Evolutionary conservation across 768 basidiomycete species (phyloP), one percentile per base, ranked within the genome.

Genomic region (Pulveroboletus ravenelii): DNA sequence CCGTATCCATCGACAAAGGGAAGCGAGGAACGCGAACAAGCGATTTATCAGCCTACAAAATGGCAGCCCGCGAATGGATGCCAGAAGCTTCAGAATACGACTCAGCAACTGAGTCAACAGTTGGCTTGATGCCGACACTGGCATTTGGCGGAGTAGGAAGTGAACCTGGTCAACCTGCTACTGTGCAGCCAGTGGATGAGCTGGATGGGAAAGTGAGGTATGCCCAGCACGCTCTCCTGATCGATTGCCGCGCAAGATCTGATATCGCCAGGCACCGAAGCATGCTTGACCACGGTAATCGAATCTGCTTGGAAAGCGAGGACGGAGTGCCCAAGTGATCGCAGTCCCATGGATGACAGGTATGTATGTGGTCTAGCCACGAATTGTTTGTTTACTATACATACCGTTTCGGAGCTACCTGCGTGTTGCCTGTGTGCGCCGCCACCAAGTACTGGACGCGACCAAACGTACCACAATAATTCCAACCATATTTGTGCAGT

Each of bases 41-140:
- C 25, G 15, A 7, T 43, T 39, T 30, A 54, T 38, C 8, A 50
- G 25, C 35, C 37, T 39, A 2, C 27, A 12, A 17, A 50, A 31
- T 27, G 48, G 32, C 8, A 41, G 17, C 29, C 32, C 17, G 7
- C 23, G 51, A n/a, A 43, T 32, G 36, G 51, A 53, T 2, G 10
- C 29, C 18, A 44, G n/a, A 18, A 52, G 32, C 14, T 49, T 52
- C 30, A 48, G 41, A 27, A 56, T 34, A 30, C 41, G 31, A 9
- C 42, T 23, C 39, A 52, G 32, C 12, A 52, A 23, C 27, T 25
- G 53, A 31, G 39, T 12, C 40, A 58, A 17, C n/a, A 29, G 29
- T 32, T 37, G 41, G 6, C 15, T 41, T 14, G 35, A 25, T 25
- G 29, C 30, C 20, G 49, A 32, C 20, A 6, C 10, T n/a, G 25